phyloP scores from a whole-genome alignment of 192 early-diverging fungal species.

The Gaertneriomyces sp. region DNA sequence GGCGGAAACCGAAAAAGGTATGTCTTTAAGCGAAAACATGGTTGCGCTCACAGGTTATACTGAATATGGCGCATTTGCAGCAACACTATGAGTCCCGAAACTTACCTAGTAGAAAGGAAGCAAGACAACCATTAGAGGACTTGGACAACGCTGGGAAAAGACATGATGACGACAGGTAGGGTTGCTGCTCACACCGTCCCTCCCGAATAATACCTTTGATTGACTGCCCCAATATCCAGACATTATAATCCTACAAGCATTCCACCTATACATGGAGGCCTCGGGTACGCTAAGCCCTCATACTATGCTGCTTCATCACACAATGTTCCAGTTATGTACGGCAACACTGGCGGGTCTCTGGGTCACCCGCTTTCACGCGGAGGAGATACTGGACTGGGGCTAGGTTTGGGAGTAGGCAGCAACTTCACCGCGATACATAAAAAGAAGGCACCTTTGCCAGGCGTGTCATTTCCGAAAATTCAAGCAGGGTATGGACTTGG shows the following conservation, averaged over 20 bases:
- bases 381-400: slow-evolving; percentile 9
- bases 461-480: slow-evolving; percentile 26
- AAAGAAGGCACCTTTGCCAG: slow-evolving; percentile 22
- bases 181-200: background rate
- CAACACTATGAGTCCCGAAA: slow-evolving; percentile 23
- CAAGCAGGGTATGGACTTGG: slow-evolving; percentile 26
- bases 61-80: background rate
- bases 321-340: background rate
- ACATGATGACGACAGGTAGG: slow-evolving; percentile 23
- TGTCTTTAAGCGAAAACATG: background rate
- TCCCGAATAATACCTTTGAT: background rate
- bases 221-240: background rate
- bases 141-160: slow-evolving; percentile 37
- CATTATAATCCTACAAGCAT: slow-evolving; percentile 18
- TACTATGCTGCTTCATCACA: slow-evolving; percentile 18
- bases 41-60: background rate
- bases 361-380: slow-evolving; percentile 19
- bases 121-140: slow-evolving; percentile 40
- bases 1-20: slow-evolving; percentile 41
- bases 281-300: slow-evolving; percentile 19
- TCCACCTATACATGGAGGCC: slow-evolving; percentile 27
- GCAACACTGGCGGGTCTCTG: background rate
- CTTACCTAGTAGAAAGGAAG: slow-evolving; percentile 35
- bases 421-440: slow-evolving; percentile 18
- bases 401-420: slow-evolving; percentile 7